Conservation (phyloP, 768 basidiomycete species). For the Tricholoma bakamatsutake region DNA sequence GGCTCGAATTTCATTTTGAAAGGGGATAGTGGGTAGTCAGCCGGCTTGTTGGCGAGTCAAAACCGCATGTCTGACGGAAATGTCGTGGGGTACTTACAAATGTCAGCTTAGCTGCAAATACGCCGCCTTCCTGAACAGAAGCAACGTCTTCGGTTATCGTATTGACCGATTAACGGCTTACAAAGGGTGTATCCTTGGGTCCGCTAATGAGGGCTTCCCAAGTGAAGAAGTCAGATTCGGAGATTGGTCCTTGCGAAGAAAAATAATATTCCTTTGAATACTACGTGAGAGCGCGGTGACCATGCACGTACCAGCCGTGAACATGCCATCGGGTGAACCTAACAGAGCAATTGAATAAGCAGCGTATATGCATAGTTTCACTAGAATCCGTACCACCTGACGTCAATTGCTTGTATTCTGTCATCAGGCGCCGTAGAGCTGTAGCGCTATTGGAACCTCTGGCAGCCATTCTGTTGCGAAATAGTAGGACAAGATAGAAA, state of each 20-base stretch:
- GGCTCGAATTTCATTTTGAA: conserved; percentile 99
- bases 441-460: conserved; percentile 56
- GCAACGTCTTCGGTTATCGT: neutral
- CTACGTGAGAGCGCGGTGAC: neutral
- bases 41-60: conserved; percentile 43
- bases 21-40: conserved; percentile 94
- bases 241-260: conserved; percentile 61
- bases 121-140: conserved; percentile 75
- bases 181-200: conserved; percentile 92
- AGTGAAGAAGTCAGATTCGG: conserved; percentile 90
- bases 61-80: conserved; percentile 1
- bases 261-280: neutral
- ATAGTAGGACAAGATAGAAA: too few relatives aligned
- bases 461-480: conserved; percentile 37
- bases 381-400: conserved; percentile 52
- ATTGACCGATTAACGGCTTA: conserved; percentile 32
- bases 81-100: conserved; percentile 57
- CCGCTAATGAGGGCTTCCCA: conserved; percentile 96
- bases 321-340: conserved; percentile 94
- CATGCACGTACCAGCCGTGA: conserved; percentile 66
- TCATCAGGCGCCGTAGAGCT: conserved; percentile 84
- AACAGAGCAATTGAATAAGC: conserved; percentile 4
- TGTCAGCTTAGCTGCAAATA: conserved; percentile 86
- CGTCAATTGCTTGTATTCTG: conserved; percentile 84
- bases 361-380: conserved; percentile 1